phyloP scores from a whole-genome alignment of 202 grass and related monocot genomes.

The Schoenoplectus tabernaemontani region DNA sequence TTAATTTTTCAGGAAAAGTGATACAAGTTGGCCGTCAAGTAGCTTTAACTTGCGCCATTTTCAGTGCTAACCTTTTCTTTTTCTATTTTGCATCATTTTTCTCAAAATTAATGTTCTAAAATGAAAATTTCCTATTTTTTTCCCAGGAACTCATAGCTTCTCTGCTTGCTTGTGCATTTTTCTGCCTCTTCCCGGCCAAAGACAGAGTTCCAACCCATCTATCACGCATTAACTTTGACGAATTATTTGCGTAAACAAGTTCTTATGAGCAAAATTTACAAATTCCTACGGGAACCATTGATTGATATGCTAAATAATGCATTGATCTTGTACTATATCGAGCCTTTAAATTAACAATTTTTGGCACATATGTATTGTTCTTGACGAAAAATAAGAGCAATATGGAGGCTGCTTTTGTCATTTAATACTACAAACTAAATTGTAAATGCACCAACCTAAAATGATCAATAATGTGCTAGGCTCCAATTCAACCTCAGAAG shows the following conservation, averaged over 20 bases:
- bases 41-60: not conserved
- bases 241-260: constrained; percentile 30
- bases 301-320: not conserved
- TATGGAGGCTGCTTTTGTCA: not conserved
- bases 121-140: not conserved
- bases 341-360: not conserved
- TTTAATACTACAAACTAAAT: not conserved
- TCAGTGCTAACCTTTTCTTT: not conserved
- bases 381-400: not conserved
- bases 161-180: constrained; percentile 41
- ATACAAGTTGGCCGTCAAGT: not conserved
- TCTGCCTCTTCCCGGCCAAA: constrained; percentile 34
- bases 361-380: not conserved
- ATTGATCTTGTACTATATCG: not conserved
- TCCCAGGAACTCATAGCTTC: constrained; percentile 38
- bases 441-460: not conserved
- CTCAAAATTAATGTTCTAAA: not conserved
- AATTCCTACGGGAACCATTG: not conserved
- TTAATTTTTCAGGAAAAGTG: not conserved
- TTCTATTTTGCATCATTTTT: not conserved
- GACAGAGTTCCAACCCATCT: constrained; percentile 22
- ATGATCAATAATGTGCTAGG: not conserved
- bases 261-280: not conserved
- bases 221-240: constrained; percentile 29
- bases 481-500: too few species aligned